Percentiles rank a stretch among this genome's conserved stretches.
phyloP scores from a whole-genome alignment of 768 basidiomycete species.

The Zangia roseola region DNA sequence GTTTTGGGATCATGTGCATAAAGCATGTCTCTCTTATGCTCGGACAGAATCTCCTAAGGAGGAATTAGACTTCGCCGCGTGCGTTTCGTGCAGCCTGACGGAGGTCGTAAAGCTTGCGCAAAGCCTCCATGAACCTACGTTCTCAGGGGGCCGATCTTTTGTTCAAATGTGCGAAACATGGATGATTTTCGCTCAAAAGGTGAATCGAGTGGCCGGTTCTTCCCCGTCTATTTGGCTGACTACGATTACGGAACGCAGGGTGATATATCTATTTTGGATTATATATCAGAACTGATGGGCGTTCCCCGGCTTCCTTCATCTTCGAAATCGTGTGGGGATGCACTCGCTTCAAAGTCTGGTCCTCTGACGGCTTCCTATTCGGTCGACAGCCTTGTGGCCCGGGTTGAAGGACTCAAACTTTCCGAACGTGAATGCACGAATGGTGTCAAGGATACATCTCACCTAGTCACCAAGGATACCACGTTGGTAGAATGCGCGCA shows the following conservation, averaged over 20 bases:
- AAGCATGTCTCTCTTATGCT: constrained; percentile 43
- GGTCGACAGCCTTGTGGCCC: constrained; percentile 19
- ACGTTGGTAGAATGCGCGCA: constrained; percentile 38
- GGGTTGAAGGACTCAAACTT: constrained; percentile 21
- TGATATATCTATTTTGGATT: constrained; percentile 47
- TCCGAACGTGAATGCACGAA: constrained; percentile 6
- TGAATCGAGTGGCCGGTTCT: constrained; percentile 30
- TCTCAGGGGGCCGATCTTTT: constrained; percentile 54
- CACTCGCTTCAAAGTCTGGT: background rate
- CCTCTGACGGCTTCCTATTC: constrained; percentile 3
- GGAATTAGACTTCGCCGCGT: constrained; percentile 25
- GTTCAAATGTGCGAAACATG: constrained; percentile 70
- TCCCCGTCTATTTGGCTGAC: background rate
- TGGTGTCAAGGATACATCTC: background rate
- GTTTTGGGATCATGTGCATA: constrained; percentile 69
- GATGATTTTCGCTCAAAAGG: constrained; percentile 65
- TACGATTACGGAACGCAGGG: constrained; percentile 33
- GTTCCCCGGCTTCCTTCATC: constrained; percentile 6
- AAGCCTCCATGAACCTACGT: constrained; percentile 34
- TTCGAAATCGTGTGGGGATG: background rate
- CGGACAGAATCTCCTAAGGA: constrained; percentile 24
- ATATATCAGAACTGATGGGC: constrained; percentile 44
- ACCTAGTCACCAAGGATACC: constrained; percentile 3
- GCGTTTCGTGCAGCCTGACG: constrained; percentile 44
- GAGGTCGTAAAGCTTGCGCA: constrained; percentile 44